phyloP scores from a whole-genome alignment of 208 protist species.

The Leishmania tarentolae region DNA sequence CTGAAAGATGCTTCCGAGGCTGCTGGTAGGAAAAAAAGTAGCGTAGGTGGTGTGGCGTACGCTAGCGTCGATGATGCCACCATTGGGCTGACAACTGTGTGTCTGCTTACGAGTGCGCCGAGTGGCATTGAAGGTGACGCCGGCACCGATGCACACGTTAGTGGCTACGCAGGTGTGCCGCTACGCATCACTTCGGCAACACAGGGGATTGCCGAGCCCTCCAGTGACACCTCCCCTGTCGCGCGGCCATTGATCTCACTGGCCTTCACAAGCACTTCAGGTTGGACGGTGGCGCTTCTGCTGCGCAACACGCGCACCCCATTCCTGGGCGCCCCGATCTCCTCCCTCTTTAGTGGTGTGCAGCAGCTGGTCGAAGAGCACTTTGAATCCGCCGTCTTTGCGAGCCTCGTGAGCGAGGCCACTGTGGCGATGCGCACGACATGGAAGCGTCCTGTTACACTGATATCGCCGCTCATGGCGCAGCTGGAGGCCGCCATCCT shows the following conservation, averaged over 20 bases:
- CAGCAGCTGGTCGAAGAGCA: constrained; percentile 39
- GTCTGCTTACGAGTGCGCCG: constrained; percentile 2
- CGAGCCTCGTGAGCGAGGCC: constrained; percentile 15
- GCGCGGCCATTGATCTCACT: constrained; percentile 23
- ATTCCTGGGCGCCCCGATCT: constrained; percentile 60
- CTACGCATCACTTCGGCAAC: background rate
- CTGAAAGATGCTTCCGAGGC: constrained; percentile 3
- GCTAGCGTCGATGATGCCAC: background rate
- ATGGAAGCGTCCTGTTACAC: constrained; percentile 10
- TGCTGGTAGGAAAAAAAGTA: background rate
- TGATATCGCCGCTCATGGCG: constrained; percentile 10
- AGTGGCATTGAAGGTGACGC: background rate
- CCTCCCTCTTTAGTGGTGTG: constrained; percentile 48
- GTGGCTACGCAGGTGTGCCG: constrained; percentile 19
- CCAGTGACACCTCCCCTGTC: background rate
- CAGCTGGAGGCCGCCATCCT: constrained; percentile 21
- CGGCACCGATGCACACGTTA: background rate
- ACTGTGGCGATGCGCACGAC: constrained; percentile 15
- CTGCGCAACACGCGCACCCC: constrained; percentile 43
- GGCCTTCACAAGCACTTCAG: constrained; percentile 38
- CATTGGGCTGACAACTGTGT: constrained; percentile 15
- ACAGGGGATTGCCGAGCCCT: background rate
- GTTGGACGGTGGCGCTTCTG: constrained; percentile 58
- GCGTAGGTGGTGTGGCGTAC: constrained; percentile 4
- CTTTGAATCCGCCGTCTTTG: constrained; percentile 35